Evolutionary conservation across 371 early-diverging fungal species (phyloP).

Genomic region (Globomyces sp.): DNA sequence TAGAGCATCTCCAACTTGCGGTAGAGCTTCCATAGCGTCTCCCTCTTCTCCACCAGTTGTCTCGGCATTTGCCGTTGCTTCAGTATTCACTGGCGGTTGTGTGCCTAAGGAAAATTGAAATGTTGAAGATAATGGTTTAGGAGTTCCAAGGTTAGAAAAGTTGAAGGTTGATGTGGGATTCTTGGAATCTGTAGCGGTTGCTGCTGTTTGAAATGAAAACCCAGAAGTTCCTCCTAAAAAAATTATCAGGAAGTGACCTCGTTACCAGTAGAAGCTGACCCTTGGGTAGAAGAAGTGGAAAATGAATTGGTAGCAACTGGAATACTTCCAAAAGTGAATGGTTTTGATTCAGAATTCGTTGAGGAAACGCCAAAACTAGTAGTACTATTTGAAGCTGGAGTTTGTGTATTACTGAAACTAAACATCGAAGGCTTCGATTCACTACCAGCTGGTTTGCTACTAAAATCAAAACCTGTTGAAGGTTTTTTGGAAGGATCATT

Average conservation of each 20-base stretch:
- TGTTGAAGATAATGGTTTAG: slow-evolving; percentile 2
- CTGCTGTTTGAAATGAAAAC: slow-evolving; percentile 12
- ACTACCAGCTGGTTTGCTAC: no score
- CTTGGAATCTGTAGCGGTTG: background rate
- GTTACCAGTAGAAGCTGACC: background rate
- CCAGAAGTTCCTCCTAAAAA: background rate
- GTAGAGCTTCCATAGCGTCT: background rate
- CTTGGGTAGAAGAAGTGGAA: background rate
- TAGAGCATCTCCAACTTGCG: slow-evolving; percentile 20
- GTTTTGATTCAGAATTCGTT: background rate
- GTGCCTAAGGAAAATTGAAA: slow-evolving; percentile 7
- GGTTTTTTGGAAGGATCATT: no score
- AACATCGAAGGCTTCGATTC: no score
- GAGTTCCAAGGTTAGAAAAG: background rate
- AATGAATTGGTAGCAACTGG: background rate
- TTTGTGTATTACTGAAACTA: background rate
- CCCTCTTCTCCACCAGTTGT: slow-evolving; percentile 9
- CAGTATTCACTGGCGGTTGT: background rate
- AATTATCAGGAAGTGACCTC: background rate
- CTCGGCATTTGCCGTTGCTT: slow-evolving; percentile 2
- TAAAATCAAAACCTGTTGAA: no score
- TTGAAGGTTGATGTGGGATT: background rate
- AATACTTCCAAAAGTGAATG: background rate
- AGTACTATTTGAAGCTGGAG: slow-evolving; percentile 4
- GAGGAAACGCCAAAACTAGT: background rate